phyloP scores from a whole-genome alignment of 1,139 yeast genomes.

The Suhomyces maxii region DNA sequence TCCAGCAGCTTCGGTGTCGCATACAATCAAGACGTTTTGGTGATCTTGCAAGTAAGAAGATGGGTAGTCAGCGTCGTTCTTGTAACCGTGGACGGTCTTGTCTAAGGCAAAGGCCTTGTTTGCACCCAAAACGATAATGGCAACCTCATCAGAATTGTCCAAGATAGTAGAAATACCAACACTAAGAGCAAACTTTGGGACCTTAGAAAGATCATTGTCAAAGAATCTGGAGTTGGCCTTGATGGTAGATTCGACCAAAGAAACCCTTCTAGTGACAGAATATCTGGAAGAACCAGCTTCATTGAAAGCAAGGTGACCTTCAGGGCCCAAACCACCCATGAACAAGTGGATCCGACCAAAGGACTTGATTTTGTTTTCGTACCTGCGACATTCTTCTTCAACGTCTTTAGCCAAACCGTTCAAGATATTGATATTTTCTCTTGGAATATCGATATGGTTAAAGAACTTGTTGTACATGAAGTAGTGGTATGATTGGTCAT shows the following conservation, averaged over 20 bases:
- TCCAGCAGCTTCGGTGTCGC: conserved; percentile 49
- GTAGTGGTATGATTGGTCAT: conserved; percentile 59
- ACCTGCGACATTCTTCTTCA: conserved; percentile 48
- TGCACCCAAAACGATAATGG: conserved; percentile 50
- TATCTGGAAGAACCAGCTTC: conserved; percentile 55
- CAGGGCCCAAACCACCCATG: conserved; percentile 65
- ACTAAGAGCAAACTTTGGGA: conserved; percentile 55
- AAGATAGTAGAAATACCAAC: conserved; percentile 66
- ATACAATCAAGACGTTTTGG: conserved; percentile 43
- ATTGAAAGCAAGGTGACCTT: conserved; percentile 66
- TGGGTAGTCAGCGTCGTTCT: conserved; percentile 41
- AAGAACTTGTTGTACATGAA: conserved; percentile 62
- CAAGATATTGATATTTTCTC: conserved; percentile 55
- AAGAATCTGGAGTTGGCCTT: conserved; percentile 60
- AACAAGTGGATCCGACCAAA: conserved; percentile 58
- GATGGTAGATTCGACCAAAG: conserved; percentile 53
- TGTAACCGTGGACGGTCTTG: conserved; percentile 40
- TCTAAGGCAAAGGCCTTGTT: conserved; percentile 45
- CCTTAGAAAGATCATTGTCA: conserved; percentile 45
- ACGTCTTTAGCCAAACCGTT: conserved; percentile 52
- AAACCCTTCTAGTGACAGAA: conserved; percentile 51
- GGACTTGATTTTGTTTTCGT: conserved; percentile 51
- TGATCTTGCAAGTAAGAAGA: conserved; percentile 51
- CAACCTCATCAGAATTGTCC: conserved; percentile 56
- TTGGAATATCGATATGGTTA: conserved; percentile 58